phyloP scores from a whole-genome alignment of 139 green algal species.

The Yamagishiella unicocca region DNA sequence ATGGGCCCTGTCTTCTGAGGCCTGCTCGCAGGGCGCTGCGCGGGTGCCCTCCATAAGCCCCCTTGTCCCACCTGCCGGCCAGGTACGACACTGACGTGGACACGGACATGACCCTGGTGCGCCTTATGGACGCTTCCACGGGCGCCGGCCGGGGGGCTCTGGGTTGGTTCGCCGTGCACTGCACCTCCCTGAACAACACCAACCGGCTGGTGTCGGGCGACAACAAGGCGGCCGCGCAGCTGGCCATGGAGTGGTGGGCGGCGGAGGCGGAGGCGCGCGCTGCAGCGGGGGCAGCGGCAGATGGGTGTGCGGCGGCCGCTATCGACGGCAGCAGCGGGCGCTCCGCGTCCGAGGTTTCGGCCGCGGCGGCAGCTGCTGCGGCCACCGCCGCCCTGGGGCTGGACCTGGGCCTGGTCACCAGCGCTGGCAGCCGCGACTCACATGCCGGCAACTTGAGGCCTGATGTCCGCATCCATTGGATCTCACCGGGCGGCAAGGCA shows the following conservation, averaged over 20 bases:
- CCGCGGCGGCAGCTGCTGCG: neutral
- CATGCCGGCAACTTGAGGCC: too few relatives aligned
- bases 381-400: neutral
- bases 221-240: constrained; percentile 88
- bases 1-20: too few relatives aligned
- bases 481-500: neutral
- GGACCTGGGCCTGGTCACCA: neutral
- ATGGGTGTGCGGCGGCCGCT: neutral
- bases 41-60: too few relatives aligned
- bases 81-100: constrained; percentile 69
- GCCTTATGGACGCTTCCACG: neutral
- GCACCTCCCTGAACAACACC: constrained; percentile 92
- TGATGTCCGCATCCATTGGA: too few relatives aligned
- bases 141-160: constrained; percentile 58
- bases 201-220: constrained; percentile 87
- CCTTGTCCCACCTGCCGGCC: neutral
- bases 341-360: neutral
- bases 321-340: neutral
- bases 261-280: constrained; percentile 31
- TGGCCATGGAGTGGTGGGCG: constrained; percentile 75
- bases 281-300: neutral
- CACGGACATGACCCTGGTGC: constrained; percentile 82
- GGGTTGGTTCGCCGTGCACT: constrained; percentile 89
- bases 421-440: constrained; percentile 36
- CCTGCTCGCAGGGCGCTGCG: too few relatives aligned